These are phyloP conservation scores for Syzygium aqueum DNA, from an alignment of 345 rosid species.

Conservation along the genomic window DNA sequence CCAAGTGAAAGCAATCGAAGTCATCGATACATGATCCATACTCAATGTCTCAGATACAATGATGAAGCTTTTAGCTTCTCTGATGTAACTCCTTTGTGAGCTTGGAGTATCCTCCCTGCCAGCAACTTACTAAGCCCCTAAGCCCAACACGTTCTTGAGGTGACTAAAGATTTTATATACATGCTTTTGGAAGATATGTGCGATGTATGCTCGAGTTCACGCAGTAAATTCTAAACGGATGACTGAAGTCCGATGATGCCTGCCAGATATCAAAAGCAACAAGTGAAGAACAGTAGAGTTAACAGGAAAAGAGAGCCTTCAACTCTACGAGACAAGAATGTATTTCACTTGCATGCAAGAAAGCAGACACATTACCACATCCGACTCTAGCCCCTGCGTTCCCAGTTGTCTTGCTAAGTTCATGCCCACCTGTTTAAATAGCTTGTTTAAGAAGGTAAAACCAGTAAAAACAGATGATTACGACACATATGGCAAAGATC, in stretches of 20 bases:
- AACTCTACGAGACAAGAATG: background rate
- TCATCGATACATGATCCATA: background rate
- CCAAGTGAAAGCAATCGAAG: background rate
- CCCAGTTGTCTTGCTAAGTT: slow-evolving; percentile 86
- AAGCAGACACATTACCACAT: slow-evolving; percentile 44
- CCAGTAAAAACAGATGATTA: background rate
- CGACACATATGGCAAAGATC: background rate
- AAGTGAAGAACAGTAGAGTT: background rate
- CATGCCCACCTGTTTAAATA: slow-evolving; percentile 60
- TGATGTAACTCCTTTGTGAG: background rate
- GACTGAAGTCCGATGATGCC: slow-evolving; percentile 87
- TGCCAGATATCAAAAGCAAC: slow-evolving; percentile 11
- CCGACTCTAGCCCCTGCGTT: slow-evolving; percentile 93
- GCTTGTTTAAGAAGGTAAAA: background rate
- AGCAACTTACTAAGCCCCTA: background rate
- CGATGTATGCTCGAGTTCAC: background rate
- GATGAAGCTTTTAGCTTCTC: background rate
- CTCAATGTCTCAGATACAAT: background rate
- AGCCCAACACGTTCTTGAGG: background rate
- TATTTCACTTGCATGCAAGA: background rate
- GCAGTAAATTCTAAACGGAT: slow-evolving; percentile 23
- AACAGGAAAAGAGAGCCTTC: background rate
- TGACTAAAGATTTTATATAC: background rate
- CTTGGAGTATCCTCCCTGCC: background rate
- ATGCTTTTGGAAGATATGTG: background rate